Conservation (phyloP, 2,329 filamentous ascomycete genomes). For the Botrytis aclada region DNA sequence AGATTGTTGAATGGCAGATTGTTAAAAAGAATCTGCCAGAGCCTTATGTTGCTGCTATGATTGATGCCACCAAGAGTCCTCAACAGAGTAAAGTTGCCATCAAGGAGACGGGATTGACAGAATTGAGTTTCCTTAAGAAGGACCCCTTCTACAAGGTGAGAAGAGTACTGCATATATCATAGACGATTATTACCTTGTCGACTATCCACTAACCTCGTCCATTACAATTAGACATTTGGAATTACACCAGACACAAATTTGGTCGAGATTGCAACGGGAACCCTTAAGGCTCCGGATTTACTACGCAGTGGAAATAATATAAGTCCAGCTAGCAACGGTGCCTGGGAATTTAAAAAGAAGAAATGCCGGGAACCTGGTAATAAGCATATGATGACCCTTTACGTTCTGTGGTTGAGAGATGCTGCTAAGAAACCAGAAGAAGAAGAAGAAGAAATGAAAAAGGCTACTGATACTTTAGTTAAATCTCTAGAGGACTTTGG, state of each 20-base stretch:
- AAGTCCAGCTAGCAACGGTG: not conserved
- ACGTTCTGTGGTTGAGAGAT: not conserved
- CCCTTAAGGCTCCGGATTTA: not conserved
- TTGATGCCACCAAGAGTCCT: not conserved
- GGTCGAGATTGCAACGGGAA: not conserved
- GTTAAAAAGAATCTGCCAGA: not conserved
- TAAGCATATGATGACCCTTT: too few relatives aligned
- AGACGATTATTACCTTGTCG: not conserved
- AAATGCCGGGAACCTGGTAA: not conserved
- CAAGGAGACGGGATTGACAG: not conserved
- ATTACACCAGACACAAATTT: not conserved
- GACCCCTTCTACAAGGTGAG: not conserved
- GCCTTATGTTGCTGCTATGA: not conserved
- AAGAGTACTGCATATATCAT: not conserved
- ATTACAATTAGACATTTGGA: not conserved
- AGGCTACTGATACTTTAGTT: not conserved
- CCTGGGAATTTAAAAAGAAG: not conserved
- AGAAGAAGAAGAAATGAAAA: too few relatives aligned
- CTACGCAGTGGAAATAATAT: not conserved
- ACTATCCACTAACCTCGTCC: not conserved
- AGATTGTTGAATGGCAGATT: not conserved
- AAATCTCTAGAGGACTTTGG: not conserved
- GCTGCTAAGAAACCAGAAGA: too few relatives aligned
- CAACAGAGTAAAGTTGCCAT: not conserved
- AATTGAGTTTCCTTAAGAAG: not conserved